Percentiles rank a stretch among this genome's conserved stretches.
Evolutionary conservation across 352 stramenopile genomes (phyloP).

Genomic region (Pythium utonaiense): DNA sequence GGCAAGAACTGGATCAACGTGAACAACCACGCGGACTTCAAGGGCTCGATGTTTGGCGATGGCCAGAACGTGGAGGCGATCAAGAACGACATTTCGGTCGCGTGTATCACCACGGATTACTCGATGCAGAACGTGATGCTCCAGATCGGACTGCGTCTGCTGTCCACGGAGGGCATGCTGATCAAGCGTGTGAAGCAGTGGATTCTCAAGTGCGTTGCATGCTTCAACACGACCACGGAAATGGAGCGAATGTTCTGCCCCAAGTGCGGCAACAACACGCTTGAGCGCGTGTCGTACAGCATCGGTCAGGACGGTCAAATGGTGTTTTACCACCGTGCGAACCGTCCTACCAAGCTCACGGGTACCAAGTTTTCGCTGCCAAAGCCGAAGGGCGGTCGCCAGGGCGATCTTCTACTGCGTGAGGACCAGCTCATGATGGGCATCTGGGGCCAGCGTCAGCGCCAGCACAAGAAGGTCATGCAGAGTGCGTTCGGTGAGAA

Average conservation of each 20-base stretch:
- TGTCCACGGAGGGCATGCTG: slow-evolving; percentile 81
- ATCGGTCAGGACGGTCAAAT: slow-evolving; percentile 91
- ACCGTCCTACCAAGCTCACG: slow-evolving; percentile 86
- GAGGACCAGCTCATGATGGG: slow-evolving; percentile 97
- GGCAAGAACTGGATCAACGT: slow-evolving; percentile 87
- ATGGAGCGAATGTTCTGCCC: slow-evolving; percentile 95
- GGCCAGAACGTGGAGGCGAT: slow-evolving; percentile 63
- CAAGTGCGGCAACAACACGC: slow-evolving; percentile 94
- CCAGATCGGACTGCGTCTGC: slow-evolving; percentile 81
- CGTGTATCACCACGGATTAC: slow-evolving; percentile 87
- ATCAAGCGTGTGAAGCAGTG: slow-evolving; percentile 92
- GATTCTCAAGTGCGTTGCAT: slow-evolving; percentile 96
- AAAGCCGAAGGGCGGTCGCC: slow-evolving; percentile 90
- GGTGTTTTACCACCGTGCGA: slow-evolving; percentile 81
- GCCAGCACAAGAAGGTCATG: slow-evolving; percentile 89
- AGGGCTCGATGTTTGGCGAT: slow-evolving; percentile 72
- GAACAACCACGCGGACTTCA: slow-evolving; percentile 61
- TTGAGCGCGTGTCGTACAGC: slow-evolving; percentile 94
- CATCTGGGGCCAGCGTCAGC: slow-evolving; percentile 94
- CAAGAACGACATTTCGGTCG: slow-evolving; percentile 43
- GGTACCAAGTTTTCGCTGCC: slow-evolving; percentile 98
- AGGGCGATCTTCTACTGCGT: slow-evolving; percentile 95
- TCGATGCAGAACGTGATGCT: slow-evolving; percentile 90
- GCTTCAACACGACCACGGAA: slow-evolving; percentile 93
- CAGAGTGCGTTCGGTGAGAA: slow-evolving; percentile 94